Conservation (phyloP, 2,329 filamentous ascomycete genomes). For the Pezicula neosporulosa region DNA sequence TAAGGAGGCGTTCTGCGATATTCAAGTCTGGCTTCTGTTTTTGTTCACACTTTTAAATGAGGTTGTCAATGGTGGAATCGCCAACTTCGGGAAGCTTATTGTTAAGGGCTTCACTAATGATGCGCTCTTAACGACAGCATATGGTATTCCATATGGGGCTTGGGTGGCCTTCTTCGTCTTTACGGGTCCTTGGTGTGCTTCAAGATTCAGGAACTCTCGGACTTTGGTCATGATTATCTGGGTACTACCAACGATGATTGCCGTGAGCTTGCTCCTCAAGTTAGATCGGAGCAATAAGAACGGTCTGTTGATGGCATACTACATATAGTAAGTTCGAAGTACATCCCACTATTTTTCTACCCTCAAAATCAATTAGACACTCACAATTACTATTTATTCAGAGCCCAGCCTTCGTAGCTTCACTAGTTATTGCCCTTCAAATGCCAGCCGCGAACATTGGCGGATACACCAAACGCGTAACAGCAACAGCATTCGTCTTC, state of each 20-base stretch:
- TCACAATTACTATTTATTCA: too few relatives aligned
- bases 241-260: conserved; percentile 42
- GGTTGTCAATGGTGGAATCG: background rate
- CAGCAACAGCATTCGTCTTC: conserved; percentile 40
- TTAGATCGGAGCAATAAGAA: conserved; percentile 32
- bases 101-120: conserved; percentile 35
- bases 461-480: conserved; percentile 43
- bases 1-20: conserved; percentile 28
- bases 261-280: conserved; percentile 37
- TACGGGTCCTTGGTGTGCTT: conserved; percentile 33
- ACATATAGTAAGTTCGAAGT: conserved; percentile 40
- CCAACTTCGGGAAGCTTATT: background rate
- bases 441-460: conserved; percentile 18
- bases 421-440: conserved; percentile 30
- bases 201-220: conserved; percentile 30
- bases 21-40: conserved; percentile 3
- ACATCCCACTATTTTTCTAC: too few relatives aligned
- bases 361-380: too few relatives aligned
- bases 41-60: background rate
- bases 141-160: conserved; percentile 38
- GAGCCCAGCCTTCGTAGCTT: conserved; percentile 31
- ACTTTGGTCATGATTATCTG: conserved; percentile 38
- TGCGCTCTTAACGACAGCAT: conserved; percentile 35
- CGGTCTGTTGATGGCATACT: conserved; percentile 37
- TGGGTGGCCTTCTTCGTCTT: conserved; percentile 38